Conservation (phyloP, 2,329 filamentous ascomycete species). For the Pyrenochaeta sp. region DNA sequence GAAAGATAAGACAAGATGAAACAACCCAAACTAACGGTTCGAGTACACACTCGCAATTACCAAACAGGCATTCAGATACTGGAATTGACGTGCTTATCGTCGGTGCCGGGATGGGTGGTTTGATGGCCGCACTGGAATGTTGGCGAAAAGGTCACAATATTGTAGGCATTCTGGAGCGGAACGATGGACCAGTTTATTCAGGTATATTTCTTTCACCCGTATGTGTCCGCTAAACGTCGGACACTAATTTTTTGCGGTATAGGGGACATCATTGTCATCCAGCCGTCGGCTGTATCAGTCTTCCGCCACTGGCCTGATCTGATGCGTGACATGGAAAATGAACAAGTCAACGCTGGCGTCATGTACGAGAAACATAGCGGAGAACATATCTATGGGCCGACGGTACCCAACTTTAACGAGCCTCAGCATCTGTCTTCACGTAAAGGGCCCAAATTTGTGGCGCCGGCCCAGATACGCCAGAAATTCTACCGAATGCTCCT, state of each 20-base stretch:
- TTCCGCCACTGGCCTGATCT: slow-evolving; percentile 62
- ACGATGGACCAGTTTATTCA: slow-evolving; percentile 25
- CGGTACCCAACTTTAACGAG: slow-evolving; percentile 4
- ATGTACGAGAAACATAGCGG: slow-evolving; percentile 54
- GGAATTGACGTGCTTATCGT: slow-evolving; percentile 37
- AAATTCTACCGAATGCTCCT: slow-evolving; percentile 14
- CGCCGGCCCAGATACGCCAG: slow-evolving; percentile 8
- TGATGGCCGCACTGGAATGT: slow-evolving; percentile 35
- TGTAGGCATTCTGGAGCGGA: slow-evolving; percentile 43
- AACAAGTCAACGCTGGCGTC: slow-evolving; percentile 59
- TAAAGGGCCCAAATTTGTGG: slow-evolving; percentile 1
- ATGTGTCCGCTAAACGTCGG: neutral
- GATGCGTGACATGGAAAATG: slow-evolving; percentile 56
- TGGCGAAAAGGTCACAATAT: slow-evolving; percentile 35
- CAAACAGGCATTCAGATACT: slow-evolving; percentile 39
- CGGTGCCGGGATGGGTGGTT: slow-evolving; percentile 33
- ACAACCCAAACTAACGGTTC: neutral
- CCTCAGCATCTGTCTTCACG: slow-evolving; percentile 2
- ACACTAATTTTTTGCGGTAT: slow-evolving; percentile 15
- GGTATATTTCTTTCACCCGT: neutral
- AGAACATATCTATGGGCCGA: slow-evolving; percentile 41
- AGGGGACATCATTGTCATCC: slow-evolving; percentile 65
- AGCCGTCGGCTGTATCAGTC: slow-evolving; percentile 59
- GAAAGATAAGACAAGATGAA: neutral
- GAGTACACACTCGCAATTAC: neutral